These are phyloP conservation scores for Gynochthodes officinalis DNA, from an alignment of 257 asterid genomes.

Conservation along the genomic window DNA sequence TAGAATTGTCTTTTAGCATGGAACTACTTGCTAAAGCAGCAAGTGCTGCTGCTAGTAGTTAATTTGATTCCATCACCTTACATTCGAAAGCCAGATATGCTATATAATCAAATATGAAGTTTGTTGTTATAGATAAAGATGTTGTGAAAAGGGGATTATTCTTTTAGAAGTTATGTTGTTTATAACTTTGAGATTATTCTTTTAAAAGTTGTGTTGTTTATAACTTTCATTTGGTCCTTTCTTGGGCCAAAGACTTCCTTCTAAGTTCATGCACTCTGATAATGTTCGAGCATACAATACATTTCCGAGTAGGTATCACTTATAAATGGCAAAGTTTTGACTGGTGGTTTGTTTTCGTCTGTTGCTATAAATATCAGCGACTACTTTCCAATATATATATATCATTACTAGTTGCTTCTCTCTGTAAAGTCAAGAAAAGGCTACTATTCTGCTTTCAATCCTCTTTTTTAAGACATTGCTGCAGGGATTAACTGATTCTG, in stretches of 20 bases:
- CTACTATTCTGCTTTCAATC: neutral
- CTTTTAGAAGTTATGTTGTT: neutral
- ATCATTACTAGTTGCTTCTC: neutral
- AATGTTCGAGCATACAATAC: neutral
- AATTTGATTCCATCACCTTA: neutral
- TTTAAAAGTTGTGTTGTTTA: neutral
- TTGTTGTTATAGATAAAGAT: neutral
- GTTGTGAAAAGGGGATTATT: neutral
- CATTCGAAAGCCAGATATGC: neutral
- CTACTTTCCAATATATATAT: too few relatives aligned
- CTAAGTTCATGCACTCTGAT: neutral
- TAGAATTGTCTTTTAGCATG: neutral
- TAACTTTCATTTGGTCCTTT: neutral
- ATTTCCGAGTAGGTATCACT: neutral
- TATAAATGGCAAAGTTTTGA: neutral
- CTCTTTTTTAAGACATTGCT: neutral
- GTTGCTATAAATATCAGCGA: neutral
- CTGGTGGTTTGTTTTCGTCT: neutral
- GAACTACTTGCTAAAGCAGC: neutral
- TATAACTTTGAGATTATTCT: neutral
- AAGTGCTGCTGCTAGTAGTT: neutral
- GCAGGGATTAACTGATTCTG: neutral
- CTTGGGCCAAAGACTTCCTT: neutral
- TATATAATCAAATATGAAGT: neutral
- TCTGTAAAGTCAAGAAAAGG: neutral